Percentiles rank a stretch among this genome's conserved stretches.
Evolutionary conservation across 306 rosid species (phyloP).

Genomic region (Aeschynomene evenia): DNA sequence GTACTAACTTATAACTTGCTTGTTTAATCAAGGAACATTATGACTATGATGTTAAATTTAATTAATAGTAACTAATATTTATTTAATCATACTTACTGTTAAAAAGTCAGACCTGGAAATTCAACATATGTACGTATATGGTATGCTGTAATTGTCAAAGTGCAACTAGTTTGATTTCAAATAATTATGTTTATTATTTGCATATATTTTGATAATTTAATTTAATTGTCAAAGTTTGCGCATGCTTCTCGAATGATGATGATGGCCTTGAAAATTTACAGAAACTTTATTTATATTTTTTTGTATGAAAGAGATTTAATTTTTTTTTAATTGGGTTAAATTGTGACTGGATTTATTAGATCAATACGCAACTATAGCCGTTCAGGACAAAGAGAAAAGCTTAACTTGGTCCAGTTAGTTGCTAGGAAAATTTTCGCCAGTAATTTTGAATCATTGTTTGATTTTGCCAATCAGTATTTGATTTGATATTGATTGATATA

Average conservation of each 20-base stretch:
- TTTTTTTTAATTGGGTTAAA: neutral
- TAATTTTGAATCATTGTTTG: too few relatives aligned
- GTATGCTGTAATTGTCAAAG: conserved; percentile 11
- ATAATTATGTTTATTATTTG: neutral
- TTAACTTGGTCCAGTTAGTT: neutral
- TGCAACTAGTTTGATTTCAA: neutral
- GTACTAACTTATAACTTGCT: neutral
- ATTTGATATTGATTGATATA: too few relatives aligned
- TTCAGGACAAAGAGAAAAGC: neutral
- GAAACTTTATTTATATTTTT: neutral
- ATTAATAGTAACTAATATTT: neutral
- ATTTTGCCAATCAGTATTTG: too few relatives aligned
- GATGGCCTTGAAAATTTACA: neutral
- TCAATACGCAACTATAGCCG: neutral
- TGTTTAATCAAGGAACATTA: neutral
- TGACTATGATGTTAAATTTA: neutral
- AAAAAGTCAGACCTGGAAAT: neutral
- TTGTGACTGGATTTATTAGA: neutral
- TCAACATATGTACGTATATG: neutral
- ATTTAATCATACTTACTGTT: neutral
- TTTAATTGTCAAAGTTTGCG: neutral
- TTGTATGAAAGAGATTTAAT: neutral
- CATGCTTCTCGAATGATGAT: neutral
- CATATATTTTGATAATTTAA: neutral
- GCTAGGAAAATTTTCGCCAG: neutral